Conservation (phyloP, 768 basidiomycete species). For the Panaeolus cyanescens region DNA sequence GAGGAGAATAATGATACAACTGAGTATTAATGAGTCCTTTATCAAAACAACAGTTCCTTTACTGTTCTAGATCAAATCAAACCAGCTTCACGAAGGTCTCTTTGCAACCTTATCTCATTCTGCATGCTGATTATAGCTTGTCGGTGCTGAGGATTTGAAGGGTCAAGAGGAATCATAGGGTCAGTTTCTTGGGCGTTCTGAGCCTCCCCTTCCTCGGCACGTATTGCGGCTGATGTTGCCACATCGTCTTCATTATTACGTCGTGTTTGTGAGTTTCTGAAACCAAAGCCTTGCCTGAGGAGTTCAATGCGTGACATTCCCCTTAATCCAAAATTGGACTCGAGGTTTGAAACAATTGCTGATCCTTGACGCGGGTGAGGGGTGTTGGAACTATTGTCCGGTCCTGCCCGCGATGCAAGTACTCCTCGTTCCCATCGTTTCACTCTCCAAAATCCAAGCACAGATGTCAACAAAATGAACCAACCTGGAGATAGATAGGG, state of each 20-base stretch:
- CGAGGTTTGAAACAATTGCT: conserved; percentile 36
- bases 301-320: conserved; percentile 41
- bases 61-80: conserved; percentile 42
- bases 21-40: background rate
- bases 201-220: conserved; percentile 31
- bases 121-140: conserved; percentile 46
- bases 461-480: conserved; percentile 74
- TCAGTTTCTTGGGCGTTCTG: conserved; percentile 13
- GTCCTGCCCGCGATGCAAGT: conserved; percentile 53
- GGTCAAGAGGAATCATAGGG: conserved; percentile 36
- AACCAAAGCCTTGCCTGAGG: conserved; percentile 47
- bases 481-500: conserved; percentile 24
- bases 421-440: conserved; percentile 88
- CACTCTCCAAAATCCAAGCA: conserved; percentile 88
- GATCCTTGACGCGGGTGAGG: conserved; percentile 16
- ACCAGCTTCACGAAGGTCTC: conserved; percentile 64
- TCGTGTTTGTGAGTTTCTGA: conserved; percentile 18
- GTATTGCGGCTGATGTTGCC: conserved; percentile 21
- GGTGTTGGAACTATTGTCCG: conserved; percentile 13
- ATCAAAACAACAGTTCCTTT: background rate
- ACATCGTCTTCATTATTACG: conserved; percentile 28
- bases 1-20: conserved; percentile 17
- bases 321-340: conserved; percentile 39
- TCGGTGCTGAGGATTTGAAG: conserved; percentile 44
- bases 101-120: conserved; percentile 58